Conservation (phyloP, 345 rosid species). For the Acer yangbiense region DNA sequence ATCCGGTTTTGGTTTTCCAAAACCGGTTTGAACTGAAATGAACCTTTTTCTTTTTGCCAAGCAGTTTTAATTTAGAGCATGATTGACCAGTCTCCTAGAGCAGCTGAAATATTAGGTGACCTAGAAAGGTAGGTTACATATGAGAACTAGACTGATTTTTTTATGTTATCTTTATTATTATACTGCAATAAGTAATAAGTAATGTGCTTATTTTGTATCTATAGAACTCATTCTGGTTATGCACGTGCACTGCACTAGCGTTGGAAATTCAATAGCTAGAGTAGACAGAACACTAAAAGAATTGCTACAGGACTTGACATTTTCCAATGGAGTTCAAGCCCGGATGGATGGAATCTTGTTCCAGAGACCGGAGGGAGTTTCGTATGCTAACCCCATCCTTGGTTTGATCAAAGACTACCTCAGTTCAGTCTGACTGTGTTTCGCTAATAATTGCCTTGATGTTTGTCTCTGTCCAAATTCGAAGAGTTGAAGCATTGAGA, state of each 20-base stretch:
- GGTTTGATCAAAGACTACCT: constrained; percentile 70
- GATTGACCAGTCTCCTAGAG: neutral
- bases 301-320: constrained; percentile 56
- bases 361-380: constrained; percentile 62
- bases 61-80: no score
- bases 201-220: neutral
- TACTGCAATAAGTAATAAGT: neutral
- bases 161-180: neutral
- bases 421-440: constrained; percentile 52
- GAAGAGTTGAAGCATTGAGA: neutral
- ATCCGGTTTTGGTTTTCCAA: no score
- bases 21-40: no score
- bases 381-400: constrained; percentile 52
- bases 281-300: constrained; percentile 65
- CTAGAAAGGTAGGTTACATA: neutral
- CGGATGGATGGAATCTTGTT: constrained; percentile 89
- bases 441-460: neutral
- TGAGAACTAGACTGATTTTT: neutral
- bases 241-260: constrained; percentile 38
- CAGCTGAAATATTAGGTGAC: neutral
- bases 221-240: neutral
- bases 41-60: no score
- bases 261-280: constrained; percentile 68
- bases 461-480: neutral
- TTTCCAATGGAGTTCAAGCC: constrained; percentile 73